Percentiles rank a stretch among this genome's conserved stretches.
phyloP scores from a whole-genome alignment of 805 yeast genomes.

The Suhomyces tanzawaensis region DNA sequence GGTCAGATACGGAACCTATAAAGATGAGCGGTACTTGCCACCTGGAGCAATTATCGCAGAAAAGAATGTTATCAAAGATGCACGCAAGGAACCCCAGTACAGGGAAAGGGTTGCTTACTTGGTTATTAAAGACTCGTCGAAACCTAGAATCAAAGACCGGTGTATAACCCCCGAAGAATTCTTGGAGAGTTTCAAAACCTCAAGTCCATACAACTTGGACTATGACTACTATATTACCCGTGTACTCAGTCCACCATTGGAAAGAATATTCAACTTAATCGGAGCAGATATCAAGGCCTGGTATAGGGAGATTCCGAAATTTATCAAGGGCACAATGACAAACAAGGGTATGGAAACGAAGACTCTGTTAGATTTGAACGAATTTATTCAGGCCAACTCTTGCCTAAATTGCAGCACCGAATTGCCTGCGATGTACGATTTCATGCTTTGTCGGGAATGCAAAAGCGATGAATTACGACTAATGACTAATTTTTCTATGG shows the following conservation, averaged over 20 bases:
- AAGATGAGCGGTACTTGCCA: slow-evolving; percentile 69
- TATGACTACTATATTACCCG: slow-evolving; percentile 81
- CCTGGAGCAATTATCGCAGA: slow-evolving; percentile 89
- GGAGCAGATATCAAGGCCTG: slow-evolving; percentile 80
- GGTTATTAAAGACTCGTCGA: slow-evolving; percentile 56
- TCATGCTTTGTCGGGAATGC: slow-evolving; percentile 20
- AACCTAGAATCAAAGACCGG: slow-evolving; percentile 67
- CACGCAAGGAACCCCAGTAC: slow-evolving; percentile 79
- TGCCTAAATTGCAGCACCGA: slow-evolving; percentile 29
- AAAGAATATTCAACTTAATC: slow-evolving; percentile 72
- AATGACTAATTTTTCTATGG: slow-evolving; percentile 27
- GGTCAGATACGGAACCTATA: slow-evolving; percentile 81
- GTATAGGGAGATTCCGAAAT: slow-evolving; percentile 66
- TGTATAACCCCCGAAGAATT: slow-evolving; percentile 77
- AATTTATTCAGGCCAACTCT: slow-evolving; percentile 13
- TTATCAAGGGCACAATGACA: slow-evolving; percentile 2
- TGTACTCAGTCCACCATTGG: slow-evolving; percentile 86
- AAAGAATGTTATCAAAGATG: slow-evolving; percentile 59
- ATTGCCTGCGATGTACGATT: slow-evolving; percentile 1
- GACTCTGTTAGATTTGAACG: background rate
- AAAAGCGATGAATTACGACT: slow-evolving; percentile 33
- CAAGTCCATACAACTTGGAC: slow-evolving; percentile 54
- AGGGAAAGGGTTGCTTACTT: slow-evolving; percentile 86
- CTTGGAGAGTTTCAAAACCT: slow-evolving; percentile 35
- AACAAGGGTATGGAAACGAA: background rate